Conservation (phyloP, 148 eudicot species). For the Spergularia marina region DNA sequence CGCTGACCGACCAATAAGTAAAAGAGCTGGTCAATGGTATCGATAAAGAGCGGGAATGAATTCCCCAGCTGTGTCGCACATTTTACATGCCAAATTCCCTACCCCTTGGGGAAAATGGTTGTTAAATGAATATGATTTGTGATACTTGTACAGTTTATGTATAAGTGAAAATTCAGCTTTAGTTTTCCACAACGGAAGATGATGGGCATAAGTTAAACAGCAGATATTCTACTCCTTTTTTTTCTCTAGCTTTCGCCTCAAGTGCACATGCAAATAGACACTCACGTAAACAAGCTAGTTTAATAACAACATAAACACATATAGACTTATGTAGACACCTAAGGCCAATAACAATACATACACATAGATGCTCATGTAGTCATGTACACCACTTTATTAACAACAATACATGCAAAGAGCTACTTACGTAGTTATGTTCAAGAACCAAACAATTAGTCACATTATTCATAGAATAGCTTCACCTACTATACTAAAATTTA, state of each 20-base stretch:
- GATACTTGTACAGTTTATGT: no score
- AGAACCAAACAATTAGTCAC: background rate
- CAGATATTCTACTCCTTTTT: background rate
- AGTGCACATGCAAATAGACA: background rate
- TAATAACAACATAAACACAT: background rate
- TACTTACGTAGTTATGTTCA: background rate
- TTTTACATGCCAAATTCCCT: no score
- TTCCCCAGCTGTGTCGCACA: no score
- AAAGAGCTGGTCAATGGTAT: no score
- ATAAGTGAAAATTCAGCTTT: no score
- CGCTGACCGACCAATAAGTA: no score
- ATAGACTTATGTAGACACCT: background rate
- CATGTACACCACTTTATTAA: background rate
- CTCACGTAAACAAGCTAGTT: background rate
- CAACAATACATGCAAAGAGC: background rate
- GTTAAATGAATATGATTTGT: no score
- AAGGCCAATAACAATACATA: background rate
- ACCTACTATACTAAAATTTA: background rate
- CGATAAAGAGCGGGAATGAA: no score
- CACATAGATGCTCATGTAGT: background rate
- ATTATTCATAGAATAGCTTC: background rate
- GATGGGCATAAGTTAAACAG: background rate
- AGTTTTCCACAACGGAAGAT: no score
- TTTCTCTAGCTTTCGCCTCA: background rate
- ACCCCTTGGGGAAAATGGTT: no score